Percentiles rank a stretch among this genome's conserved stretches.
Evolutionary conservation across 2,329 filamentous ascomycete species (phyloP).

Genomic region (Grosmannia serpens): DNA sequence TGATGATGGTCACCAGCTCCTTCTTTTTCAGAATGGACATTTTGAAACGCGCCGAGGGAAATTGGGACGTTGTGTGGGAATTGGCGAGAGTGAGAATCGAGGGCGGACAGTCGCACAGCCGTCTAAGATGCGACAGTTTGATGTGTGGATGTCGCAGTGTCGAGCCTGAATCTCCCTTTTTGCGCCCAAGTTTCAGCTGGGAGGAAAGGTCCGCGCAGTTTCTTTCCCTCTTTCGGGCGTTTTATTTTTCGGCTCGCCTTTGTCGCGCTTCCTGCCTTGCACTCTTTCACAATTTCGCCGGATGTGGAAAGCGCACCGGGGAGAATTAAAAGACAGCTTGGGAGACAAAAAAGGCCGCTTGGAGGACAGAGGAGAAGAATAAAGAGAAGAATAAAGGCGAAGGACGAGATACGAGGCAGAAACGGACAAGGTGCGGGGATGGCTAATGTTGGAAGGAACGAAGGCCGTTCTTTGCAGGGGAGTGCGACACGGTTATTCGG

Average conservation of each 20-base stretch:
- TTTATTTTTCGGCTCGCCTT: background rate
- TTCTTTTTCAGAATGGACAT: constrained; percentile 44
- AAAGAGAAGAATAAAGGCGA: background rate
- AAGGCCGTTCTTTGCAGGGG: background rate
- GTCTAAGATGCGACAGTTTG: background rate
- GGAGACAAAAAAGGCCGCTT: background rate
- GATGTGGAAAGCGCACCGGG: background rate
- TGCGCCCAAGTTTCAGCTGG: background rate
- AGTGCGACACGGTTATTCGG: background rate
- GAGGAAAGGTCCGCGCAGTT: background rate
- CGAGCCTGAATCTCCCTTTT: background rate
- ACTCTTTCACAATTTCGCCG: background rate
- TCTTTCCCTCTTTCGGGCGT: background rate
- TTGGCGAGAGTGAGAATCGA: background rate
- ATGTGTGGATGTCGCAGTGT: background rate
- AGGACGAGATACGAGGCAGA: background rate
- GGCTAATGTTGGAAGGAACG: background rate
- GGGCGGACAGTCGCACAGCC: background rate
- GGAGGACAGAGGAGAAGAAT: background rate
- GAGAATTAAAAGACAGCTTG: background rate
- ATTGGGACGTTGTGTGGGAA: too few relatives aligned
- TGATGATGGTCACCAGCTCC: constrained; percentile 55
- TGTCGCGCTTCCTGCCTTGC: background rate
- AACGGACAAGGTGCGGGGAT: background rate
- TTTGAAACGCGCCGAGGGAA: background rate